These are phyloP conservation scores for Geosiphon pyriformis DNA, from an alignment of 192 early-diverging fungal genomes.

Conservation along the genomic window DNA sequence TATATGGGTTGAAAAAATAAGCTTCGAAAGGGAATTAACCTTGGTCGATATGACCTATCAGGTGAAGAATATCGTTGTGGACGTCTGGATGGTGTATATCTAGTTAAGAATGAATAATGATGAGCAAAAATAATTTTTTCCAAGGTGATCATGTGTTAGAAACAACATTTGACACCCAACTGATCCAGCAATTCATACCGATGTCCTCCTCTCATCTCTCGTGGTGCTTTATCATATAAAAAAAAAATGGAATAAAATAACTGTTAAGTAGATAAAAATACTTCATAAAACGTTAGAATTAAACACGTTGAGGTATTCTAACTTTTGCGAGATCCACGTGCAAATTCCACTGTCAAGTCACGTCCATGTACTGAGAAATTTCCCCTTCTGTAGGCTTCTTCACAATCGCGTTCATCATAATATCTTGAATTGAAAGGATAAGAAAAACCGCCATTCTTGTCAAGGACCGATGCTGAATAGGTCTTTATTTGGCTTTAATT, in stretches of 20 bases:
- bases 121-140: not conserved
- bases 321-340: conserved; percentile 20
- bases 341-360: conserved; percentile 19
- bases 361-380: conserved; percentile 9
- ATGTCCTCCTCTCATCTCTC: conserved; percentile 24
- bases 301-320: no score
- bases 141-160: no score
- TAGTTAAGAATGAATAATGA: not conserved
- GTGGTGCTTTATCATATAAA: conserved; percentile 6
- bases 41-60: conserved; percentile 14
- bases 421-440: conserved; percentile 12
- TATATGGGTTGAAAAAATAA: not conserved
- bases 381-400: conserved; percentile 14
- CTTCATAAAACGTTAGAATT: not conserved
- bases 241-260: not conserved
- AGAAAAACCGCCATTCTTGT: conserved; percentile 21
- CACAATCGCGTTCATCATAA: conserved; percentile 23
- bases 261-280: not conserved
- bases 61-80: not conserved
- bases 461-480: conserved; percentile 10
- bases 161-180: not conserved
- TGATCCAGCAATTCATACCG: not conserved
- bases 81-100: conserved; percentile 1
- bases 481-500: conserved; percentile 6
- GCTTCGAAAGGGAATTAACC: not conserved